Base-by-base conservation (phyloP, 306 rosid species). In the Prunus dulcis region DNA sequence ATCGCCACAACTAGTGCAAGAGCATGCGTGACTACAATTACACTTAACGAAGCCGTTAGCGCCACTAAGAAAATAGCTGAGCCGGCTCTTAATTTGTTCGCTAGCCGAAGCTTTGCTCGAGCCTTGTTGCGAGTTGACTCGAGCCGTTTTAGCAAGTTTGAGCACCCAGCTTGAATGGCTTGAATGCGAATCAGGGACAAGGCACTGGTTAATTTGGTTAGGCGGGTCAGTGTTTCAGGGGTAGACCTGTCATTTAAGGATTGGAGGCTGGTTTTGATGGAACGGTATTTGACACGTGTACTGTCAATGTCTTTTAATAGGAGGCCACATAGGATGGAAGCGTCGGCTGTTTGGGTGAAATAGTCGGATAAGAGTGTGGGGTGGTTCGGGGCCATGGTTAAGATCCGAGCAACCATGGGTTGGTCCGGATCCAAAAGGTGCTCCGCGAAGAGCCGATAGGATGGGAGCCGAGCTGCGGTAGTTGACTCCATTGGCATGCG, bases 361-460 rank as follows among this genome's bases (percentile, higher is more conserved):
- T 91, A 93, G 52, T 91, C 81, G 0, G 67, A 82, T 0, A 93
- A 34, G n/a, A 91, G 81, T 53, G 86, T 53, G 3, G 91, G 85
- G n/a, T 56, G 57, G 10, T 19, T 46, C 23, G 9, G 88, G 86
- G 85, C 53, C 69, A 57, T 17, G 4, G 79, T 13, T 25, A 93
- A 19, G 72, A 88, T 75, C n/a, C 32, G 81, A 3, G 64, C 64
- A 3, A 81, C 61, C 0, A 87, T 87, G 76, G 88, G 76, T 20
- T 91, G 93, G 51, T 86, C 82, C 2, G 96, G 97, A 38, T 93
- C 96, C 72, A 93, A 79, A 9, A 93, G 75, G 13, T 90, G 88
- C 72, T 93, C 98, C 0, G 79, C 86, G 12, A 93, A 93, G 20
- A 91, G 79, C 5, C 98, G 87, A 38, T 93, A 93, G 17, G 98